Conservation (phyloP, 2,329 filamentous ascomycete genomes). For the Zymoseptoria tritici region DNA sequence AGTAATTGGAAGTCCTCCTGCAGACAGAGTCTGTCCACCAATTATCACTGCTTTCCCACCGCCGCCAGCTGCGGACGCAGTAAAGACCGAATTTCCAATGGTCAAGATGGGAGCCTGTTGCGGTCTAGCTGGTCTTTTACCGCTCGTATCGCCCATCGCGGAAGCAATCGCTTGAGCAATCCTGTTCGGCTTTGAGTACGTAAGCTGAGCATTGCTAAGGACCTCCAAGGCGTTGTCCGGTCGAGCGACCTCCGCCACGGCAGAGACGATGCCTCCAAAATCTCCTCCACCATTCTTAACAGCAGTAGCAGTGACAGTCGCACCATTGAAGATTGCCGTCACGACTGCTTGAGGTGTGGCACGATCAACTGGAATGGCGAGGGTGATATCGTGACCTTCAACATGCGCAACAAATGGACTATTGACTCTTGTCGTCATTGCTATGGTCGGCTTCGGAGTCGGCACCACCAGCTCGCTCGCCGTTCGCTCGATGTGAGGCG, state of each 20-base stretch:
- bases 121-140: not conserved
- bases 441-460: conserved; percentile 4
- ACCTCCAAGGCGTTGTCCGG: conserved; percentile 17
- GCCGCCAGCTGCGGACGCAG: conserved; percentile 12
- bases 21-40: conserved; percentile 21
- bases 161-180: conserved; percentile 8
- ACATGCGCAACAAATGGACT: conserved; percentile 16
- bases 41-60: conserved; percentile 19
- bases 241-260: conserved; percentile 7
- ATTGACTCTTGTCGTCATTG: not conserved
- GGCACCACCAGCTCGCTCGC: conserved; percentile 16
- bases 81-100: conserved; percentile 14
- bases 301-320: conserved; percentile 15
- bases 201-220: conserved; percentile 8
- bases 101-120: conserved; percentile 6
- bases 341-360: conserved; percentile 12
- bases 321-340: conserved; percentile 14
- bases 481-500: conserved; percentile 21
- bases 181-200: not conserved
- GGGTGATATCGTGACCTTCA: conserved; percentile 14
- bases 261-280: conserved; percentile 9
- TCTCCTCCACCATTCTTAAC: conserved; percentile 1
- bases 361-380: conserved; percentile 12
- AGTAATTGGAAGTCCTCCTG: conserved; percentile 24
- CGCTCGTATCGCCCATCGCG: conserved; percentile 1